Evolutionary conservation across 1,284 basidiomycete species (phyloP), one percentile per base, ranked within the genome.

Genomic region (Trichosporon sp.): DNA sequence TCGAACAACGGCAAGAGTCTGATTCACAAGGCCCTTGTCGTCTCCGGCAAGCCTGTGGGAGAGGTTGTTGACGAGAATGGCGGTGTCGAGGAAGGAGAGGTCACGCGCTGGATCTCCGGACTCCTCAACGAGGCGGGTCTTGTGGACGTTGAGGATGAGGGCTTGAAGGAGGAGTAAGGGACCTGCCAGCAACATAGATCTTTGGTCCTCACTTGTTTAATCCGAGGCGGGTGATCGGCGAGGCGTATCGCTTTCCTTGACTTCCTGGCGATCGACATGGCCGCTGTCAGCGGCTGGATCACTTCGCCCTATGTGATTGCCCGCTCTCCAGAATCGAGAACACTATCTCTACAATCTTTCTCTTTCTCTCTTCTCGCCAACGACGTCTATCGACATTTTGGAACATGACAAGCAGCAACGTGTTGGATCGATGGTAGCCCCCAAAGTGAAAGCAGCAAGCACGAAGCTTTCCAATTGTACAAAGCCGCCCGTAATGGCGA

Each of bases 1-100:
- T 72, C 70, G 34, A 78, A 78, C 65, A 77, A 76, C 61, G 77
- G 77, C 58, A 79, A 79, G 66, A 70, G 67, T 27, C 68, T 78
- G 23, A 71, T 79, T 27, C 72, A 74, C 62, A 77, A 77, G 64
- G 70, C 73, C 1, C 67, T 73, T 31, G 69, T 76, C 16, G 70
- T 74, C 8, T 67, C 65, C 10, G 75, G 76, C 36, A 69, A 69
- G 63, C 64, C 67, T 6, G 70, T 79, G 3, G 76, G 76, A 6
- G 73, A 76, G 58, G 71, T 79, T n/a, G 66, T 79, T 25, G 76
- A 79, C 60, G 67, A 65, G 31, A 62, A 71, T 27, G 78, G 78
- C 3, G 78, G 78, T 3, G 71, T 79, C 6, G 78, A 79, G 67
- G 72, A 75, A 52, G 74, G 74, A 4, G 74, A 78, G 62, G 71